Conservation (phyloP, 805 yeast species). For the Candida sanyiensis region DNA sequence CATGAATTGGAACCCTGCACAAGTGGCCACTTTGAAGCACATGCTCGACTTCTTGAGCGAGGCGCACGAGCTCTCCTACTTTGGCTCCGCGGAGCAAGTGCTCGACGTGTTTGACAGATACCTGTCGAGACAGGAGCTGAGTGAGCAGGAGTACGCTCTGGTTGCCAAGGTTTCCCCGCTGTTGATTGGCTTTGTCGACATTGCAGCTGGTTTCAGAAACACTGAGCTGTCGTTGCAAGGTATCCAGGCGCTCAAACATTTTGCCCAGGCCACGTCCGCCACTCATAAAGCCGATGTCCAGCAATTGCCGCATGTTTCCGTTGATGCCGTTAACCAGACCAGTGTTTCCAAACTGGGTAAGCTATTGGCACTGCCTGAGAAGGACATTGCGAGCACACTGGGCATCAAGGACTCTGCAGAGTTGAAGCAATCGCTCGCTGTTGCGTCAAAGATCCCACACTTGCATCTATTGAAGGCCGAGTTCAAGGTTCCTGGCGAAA, state of each 20-base stretch:
- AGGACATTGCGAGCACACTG: constrained; percentile 48
- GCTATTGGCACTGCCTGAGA: constrained; percentile 52
- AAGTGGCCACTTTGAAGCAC: constrained; percentile 48
- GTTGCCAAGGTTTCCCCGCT: constrained; percentile 61
- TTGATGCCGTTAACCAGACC: constrained; percentile 35
- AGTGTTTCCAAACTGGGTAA: constrained; percentile 63
- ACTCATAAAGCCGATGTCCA: constrained; percentile 55
- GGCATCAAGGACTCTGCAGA: constrained; percentile 42
- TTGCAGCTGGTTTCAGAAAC: constrained; percentile 74
- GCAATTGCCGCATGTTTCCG: constrained; percentile 74
- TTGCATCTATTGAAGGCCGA: constrained; percentile 63
- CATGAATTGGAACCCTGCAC: constrained; percentile 70
- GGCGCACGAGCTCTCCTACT: constrained; percentile 57
- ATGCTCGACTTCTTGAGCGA: constrained; percentile 54
- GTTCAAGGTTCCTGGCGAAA: constrained; percentile 86
- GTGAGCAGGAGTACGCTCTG: constrained; percentile 42
- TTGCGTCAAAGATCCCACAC: constrained; percentile 63
- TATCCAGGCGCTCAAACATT: constrained; percentile 59
- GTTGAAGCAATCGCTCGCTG: constrained; percentile 43
- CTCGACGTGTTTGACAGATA: constrained; percentile 49
- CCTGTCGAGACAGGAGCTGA: constrained; percentile 43
- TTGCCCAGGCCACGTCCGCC: constrained; percentile 69
- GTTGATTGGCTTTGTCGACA: constrained; percentile 68
- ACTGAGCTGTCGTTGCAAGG: constrained; percentile 57
- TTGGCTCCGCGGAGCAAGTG: constrained; percentile 43